Evolutionary conservation across 495 filamentous ascomycete genomes (phyloP).

Genomic region (Hamigera avellanea): DNA sequence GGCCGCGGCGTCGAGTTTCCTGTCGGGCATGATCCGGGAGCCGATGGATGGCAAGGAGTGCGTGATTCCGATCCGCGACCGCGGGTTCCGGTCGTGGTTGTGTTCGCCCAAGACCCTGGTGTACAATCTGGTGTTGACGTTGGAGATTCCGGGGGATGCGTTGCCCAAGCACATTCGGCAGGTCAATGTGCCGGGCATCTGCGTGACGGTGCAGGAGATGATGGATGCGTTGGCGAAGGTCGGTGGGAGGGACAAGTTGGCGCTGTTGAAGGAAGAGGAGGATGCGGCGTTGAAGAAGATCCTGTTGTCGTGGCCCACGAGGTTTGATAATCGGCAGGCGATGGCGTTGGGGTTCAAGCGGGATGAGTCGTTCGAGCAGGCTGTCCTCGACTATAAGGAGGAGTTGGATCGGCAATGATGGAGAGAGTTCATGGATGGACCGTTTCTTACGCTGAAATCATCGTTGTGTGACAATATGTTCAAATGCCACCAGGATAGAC

Average conservation of each 20-base stretch:
- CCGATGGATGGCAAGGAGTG: conserved; percentile 47
- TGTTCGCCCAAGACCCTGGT: conserved; percentile 50
- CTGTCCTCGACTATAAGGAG: conserved; percentile 41
- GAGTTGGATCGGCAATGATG: conserved; percentile 13
- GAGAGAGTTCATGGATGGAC: too few species aligned
- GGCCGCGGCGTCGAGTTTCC: conserved; percentile 55
- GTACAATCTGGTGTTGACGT: conserved; percentile 50
- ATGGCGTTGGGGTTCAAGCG: conserved; percentile 44
- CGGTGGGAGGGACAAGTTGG: conserved; percentile 53
- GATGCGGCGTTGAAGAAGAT: conserved; percentile 50
- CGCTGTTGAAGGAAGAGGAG: conserved; percentile 46
- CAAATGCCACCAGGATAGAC: too few species aligned
- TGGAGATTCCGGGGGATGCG: conserved; percentile 36
- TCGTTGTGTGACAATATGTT: too few species aligned
- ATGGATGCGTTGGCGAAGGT: conserved; percentile 57
- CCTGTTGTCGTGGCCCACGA: conserved; percentile 56
- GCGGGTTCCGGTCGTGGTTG: conserved; percentile 49
- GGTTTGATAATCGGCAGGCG: conserved; percentile 49
- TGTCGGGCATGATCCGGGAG: conserved; percentile 58
- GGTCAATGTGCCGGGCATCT: conserved; percentile 61
- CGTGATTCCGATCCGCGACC: conserved; percentile 49
- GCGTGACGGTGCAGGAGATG: conserved; percentile 57
- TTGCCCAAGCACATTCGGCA: conserved; percentile 45
- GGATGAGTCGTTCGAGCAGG: conserved; percentile 44
- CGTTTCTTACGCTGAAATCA: too few species aligned